Conservation (phyloP, 139 green algal genomes). For the Ettlia oleoabundans region DNA sequence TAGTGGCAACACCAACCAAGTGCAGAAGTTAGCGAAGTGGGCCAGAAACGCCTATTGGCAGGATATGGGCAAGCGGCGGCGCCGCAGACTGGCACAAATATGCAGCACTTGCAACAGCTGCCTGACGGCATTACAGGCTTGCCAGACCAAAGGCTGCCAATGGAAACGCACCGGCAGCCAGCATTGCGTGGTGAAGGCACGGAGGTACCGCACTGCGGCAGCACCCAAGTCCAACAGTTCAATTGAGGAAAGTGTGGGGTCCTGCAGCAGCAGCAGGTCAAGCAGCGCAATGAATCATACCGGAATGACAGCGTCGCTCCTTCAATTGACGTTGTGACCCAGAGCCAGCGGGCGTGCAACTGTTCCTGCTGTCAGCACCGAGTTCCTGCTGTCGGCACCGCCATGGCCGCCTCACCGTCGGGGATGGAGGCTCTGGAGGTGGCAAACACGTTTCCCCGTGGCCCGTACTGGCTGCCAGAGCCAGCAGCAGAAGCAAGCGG, state of each 20-base stretch:
- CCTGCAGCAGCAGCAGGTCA: not conserved
- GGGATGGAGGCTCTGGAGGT: constrained; percentile 1
- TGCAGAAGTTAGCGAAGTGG: too few relatives aligned
- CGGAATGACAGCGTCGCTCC: too few relatives aligned
- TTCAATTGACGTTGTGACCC: too few relatives aligned
- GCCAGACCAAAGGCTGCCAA: too few relatives aligned
- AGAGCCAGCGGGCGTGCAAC: not conserved
- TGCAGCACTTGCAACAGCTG: too few relatives aligned
- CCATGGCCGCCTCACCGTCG: not conserved
- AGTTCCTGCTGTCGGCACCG: not conserved
- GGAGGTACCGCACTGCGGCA: constrained; percentile 31
- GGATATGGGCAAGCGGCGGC: too few relatives aligned
- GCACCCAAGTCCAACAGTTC: constrained; percentile 22
- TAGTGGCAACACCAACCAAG: too few relatives aligned
- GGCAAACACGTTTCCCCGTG: not conserved
- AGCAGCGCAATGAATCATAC: too few relatives aligned
- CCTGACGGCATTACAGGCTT: too few relatives aligned
- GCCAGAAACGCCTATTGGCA: too few relatives aligned
- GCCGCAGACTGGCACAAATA: too few relatives aligned
- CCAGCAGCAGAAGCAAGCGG: not conserved
- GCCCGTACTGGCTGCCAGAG: not conserved
- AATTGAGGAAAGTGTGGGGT: not conserved
- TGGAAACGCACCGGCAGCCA: constrained; percentile 22
- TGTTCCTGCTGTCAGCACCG: not conserved
- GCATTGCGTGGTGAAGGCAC: constrained; percentile 31